Evolutionary conservation across 2,329 filamentous ascomycete species (phyloP).

Genomic region (Falciphora oryzae): DNA sequence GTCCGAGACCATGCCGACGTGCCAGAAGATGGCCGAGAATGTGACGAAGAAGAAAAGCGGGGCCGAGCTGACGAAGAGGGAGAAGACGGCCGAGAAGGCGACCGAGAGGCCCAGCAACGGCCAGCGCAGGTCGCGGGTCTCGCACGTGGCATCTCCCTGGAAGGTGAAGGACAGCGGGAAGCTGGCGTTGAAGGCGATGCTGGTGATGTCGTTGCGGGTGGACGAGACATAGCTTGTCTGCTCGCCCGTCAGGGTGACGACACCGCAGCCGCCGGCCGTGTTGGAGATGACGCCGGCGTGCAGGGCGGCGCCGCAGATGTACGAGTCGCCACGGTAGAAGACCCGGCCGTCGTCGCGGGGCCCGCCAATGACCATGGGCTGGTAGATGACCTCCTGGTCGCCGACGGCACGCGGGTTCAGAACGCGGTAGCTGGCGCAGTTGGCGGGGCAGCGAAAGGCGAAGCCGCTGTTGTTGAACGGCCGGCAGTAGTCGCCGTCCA

Average conservation of each 20-base stretch:
- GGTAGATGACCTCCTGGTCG: conserved; percentile 59
- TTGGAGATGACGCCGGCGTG: conserved; percentile 67
- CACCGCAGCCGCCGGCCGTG: conserved; percentile 64
- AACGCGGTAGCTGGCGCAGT: conserved; percentile 59
- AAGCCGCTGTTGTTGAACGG: conserved; percentile 67
- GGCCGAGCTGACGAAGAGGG: conserved; percentile 74
- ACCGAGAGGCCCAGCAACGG: conserved; percentile 74
- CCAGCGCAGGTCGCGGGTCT: conserved; percentile 77
- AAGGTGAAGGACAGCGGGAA: conserved; percentile 89
- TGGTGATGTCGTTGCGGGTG: conserved; percentile 67
- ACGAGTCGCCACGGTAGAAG: conserved; percentile 79
- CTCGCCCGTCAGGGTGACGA: conserved; percentile 58
- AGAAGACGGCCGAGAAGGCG: conserved; percentile 70
- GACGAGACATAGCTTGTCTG: conserved; percentile 55
- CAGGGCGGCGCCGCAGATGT: conserved; percentile 70
- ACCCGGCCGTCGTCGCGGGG: conserved; percentile 37
- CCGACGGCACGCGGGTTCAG: conserved; percentile 73
- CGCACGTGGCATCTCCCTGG: conserved; percentile 56
- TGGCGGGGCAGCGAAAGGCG: conserved; percentile 69
- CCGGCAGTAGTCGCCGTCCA: conserved; percentile 69
- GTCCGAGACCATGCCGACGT: conserved; percentile 85
- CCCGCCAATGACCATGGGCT: conserved; percentile 63
- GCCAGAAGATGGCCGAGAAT: conserved; percentile 80
- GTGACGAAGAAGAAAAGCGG: conserved; percentile 77
- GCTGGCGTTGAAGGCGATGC: conserved; percentile 74